These are phyloP conservation scores for Apiospora arundinis DNA, from an alignment of 2,329 filamentous ascomycete genomes.

Conservation along the genomic window DNA sequence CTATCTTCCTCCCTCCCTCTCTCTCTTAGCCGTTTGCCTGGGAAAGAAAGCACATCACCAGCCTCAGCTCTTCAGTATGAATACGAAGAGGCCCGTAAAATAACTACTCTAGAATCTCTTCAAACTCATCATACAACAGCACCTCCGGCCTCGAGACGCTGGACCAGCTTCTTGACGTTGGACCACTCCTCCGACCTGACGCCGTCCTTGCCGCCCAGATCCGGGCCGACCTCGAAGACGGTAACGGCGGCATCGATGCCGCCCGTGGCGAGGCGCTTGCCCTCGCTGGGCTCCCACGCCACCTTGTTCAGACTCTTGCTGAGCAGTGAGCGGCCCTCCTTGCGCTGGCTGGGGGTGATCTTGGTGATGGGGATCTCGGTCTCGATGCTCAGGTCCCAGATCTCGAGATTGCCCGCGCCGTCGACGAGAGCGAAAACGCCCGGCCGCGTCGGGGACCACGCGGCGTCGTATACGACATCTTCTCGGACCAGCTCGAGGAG, in stretches of 20 bases:
- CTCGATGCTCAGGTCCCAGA: conserved; percentile 94
- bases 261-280: conserved; percentile 84
- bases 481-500: conserved; percentile 91
- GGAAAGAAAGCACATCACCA: not conserved
- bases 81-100: not conserved
- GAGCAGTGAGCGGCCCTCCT: conserved; percentile 71
- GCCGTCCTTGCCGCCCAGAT: conserved; percentile 83
- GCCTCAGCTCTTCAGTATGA: not conserved
- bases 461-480: conserved; percentile 95
- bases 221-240: conserved; percentile 87
- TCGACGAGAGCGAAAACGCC: conserved; percentile 95
- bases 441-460: conserved; percentile 93
- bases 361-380: conserved; percentile 89
- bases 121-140: conserved; percentile 48
- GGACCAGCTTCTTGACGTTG: conserved; percentile 87
- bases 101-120: conserved; percentile 24
- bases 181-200: conserved; percentile 90
- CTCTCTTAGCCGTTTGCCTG: not conserved
- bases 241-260: conserved; percentile 91
- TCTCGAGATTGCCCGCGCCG: conserved; percentile 86
- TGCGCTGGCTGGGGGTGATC: conserved; percentile 71
- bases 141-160: conserved; percentile 71
- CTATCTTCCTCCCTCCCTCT: not conserved
- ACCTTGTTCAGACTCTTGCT: conserved; percentile 92
- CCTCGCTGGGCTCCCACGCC: conserved; percentile 91